Evolutionary conservation across 2,329 filamentous ascomycete species (phyloP).

Genomic region (Xylaria digitata): DNA sequence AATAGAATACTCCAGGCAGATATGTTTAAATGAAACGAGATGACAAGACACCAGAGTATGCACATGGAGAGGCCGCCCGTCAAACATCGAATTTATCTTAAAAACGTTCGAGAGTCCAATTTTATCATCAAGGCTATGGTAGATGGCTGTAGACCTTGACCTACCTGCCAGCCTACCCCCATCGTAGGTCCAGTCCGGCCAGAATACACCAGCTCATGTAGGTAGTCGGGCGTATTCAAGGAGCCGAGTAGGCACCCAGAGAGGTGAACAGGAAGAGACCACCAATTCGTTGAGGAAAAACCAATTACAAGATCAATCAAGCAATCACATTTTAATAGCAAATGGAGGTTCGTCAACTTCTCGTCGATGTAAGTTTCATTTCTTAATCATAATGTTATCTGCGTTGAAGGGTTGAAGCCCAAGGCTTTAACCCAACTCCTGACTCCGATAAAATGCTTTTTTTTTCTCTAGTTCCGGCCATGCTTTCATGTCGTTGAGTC

Average conservation of each 20-base stretch:
- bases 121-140: neutral
- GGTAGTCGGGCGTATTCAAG: neutral
- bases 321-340: neutral
- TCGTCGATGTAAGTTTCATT: slow-evolving; percentile 23
- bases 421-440: slow-evolving; percentile 12
- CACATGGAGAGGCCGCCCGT: neutral
- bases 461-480: slow-evolving; percentile 19
- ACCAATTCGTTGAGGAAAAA: neutral
- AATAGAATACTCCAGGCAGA: slow-evolving; percentile 5
- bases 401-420: neutral
- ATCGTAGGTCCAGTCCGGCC: too few species aligned
- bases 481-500: slow-evolving; percentile 30
- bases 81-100: neutral
- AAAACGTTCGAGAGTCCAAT: neutral
- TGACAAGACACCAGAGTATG: neutral
- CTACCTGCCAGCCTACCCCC: neutral
- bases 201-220: neutral
- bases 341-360: neutral
- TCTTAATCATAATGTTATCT: slow-evolving; percentile 24
- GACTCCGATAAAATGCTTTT: slow-evolving; percentile 27
- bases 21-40: slow-evolving; percentile 14
- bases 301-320: neutral
- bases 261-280: neutral
- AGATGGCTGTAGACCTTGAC: neutral
- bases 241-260: neutral